Evolutionary conservation across 805 yeast genomes (phyloP).

Genomic region (Candida tibetensis): DNA sequence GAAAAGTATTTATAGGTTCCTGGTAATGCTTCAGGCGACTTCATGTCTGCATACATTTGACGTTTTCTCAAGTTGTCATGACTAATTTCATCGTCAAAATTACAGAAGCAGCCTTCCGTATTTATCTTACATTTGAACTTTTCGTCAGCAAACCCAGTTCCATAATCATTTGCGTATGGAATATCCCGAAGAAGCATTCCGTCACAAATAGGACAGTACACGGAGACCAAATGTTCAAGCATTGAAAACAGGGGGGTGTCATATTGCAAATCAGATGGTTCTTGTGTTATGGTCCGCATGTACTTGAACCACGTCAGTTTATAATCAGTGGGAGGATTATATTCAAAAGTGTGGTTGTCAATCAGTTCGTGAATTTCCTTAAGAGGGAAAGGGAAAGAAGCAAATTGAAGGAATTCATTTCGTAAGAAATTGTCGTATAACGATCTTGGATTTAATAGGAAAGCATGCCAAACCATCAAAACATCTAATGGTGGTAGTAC

Average conservation of each 20-base stretch:
- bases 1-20: constrained; percentile 11
- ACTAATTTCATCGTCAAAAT: constrained; percentile 9
- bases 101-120: constrained; percentile 12
- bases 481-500: constrained; percentile 24
- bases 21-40: constrained; percentile 2
- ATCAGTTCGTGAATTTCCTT: constrained; percentile 8
- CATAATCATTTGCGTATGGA: constrained; percentile 8
- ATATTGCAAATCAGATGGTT: not conserved
- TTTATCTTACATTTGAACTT: constrained; percentile 5
- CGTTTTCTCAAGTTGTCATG: constrained; percentile 22
- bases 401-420: constrained; percentile 14
- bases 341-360: constrained; percentile 12
- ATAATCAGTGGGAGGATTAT: constrained; percentile 8
- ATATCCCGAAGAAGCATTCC: constrained; percentile 7
- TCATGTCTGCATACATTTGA: constrained; percentile 14
- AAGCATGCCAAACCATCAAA: constrained; percentile 23
- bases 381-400: constrained; percentile 19
- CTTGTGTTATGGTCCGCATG: not conserved
- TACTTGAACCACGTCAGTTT: constrained; percentile 8
- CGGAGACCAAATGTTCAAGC: constrained; percentile 6
- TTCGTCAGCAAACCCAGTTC: constrained; percentile 15
- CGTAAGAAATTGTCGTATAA: constrained; percentile 15
- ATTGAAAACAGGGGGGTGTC: constrained; percentile 3
- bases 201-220: constrained; percentile 15
- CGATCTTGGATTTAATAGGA: constrained; percentile 18